These are phyloP conservation scores for Telfairia occidentalis DNA, from an alignment of 331 rosid species.

Conservation along the genomic window DNA sequence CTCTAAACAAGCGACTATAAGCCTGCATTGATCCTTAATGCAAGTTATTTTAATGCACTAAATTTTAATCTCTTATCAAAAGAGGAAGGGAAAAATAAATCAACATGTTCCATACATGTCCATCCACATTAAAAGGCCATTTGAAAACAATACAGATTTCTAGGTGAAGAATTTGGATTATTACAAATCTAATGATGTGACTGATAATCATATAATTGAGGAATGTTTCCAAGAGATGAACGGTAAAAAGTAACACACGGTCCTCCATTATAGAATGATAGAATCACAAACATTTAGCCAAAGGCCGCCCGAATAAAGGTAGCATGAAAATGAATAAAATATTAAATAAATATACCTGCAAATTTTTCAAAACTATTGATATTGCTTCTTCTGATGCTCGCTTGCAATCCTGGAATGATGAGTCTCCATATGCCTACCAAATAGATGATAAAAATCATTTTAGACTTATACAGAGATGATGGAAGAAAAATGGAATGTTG, in stretches of 20 bases:
- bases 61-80: not conserved
- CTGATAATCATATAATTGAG: not conserved
- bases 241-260: not conserved
- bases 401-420: slow-evolving; percentile 86
- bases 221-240: not conserved
- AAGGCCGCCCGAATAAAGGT: not conserved
- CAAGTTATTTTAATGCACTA: not conserved
- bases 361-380: slow-evolving; percentile 46
- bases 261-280: not conserved
- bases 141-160: not conserved
- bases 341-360: slow-evolving; percentile 41
- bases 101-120: not conserved
- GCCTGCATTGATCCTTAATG: not conserved
- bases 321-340: slow-evolving; percentile 3
- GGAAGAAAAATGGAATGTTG: slow-evolving; percentile 7
- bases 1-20: not conserved
- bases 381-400: slow-evolving; percentile 91
- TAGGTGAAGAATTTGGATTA: not conserved
- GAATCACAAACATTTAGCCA: not conserved
- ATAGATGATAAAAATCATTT: slow-evolving; percentile 12
- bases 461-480: slow-evolving; percentile 4
- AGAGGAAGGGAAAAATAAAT: not conserved
- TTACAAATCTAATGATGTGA: not conserved
- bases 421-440: slow-evolving; percentile 72
- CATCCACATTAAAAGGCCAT: not conserved